Evolutionary conservation across 2,329 filamentous ascomycete genomes (phyloP), one percentile per base, ranked within the genome.

Genomic region (Emmonsiellopsis sp.): DNA sequence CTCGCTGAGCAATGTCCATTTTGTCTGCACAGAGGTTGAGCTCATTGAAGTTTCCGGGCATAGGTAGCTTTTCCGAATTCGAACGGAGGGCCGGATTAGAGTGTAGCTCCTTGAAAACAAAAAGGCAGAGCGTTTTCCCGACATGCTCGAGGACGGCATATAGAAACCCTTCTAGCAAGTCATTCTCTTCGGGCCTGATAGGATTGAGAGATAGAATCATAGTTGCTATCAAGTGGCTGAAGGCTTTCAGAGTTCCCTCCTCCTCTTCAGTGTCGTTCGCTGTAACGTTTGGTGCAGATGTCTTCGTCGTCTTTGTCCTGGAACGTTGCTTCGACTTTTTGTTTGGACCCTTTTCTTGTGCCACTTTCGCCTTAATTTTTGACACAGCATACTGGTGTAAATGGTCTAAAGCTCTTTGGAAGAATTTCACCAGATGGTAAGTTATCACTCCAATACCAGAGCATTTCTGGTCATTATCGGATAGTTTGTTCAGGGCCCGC

Each of bases 121-220:
- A 66, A 1, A 70, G 56, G 9, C 68, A 68, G 5, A 77, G 58
- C 17, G 74, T 54, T 32, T 64, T 67, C 0, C 73, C 74, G 11
- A 71, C 64, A 8, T 71, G 68, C 34, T 65, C 57, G 1, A 76
- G 58, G 4, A 72, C 52, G 8, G 66, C 49, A 44, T 62, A 72
- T 6, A 75, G 58, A 32, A 71, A 67, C 0, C 73, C 73, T 60
- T 76, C 74, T 13, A 75, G 59, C 5, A 74, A 54, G 13, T 65
- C 58, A 17, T 61, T 59, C 27, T 72, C 66, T 11, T 60, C 61
- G 21, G 55, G 13, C 44, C 59, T 58, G 1, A 55, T 46, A 6
- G 58, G 44, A 44, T 69, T 62, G 8, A 71, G 58, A 5, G 62
- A 65, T 8, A 61, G 49, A 2, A 63, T 57, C 65, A 72, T 69